Evolutionary conservation across 208 protist genomes (phyloP).

Genomic region (Endotrypanum monterogeii): DNA sequence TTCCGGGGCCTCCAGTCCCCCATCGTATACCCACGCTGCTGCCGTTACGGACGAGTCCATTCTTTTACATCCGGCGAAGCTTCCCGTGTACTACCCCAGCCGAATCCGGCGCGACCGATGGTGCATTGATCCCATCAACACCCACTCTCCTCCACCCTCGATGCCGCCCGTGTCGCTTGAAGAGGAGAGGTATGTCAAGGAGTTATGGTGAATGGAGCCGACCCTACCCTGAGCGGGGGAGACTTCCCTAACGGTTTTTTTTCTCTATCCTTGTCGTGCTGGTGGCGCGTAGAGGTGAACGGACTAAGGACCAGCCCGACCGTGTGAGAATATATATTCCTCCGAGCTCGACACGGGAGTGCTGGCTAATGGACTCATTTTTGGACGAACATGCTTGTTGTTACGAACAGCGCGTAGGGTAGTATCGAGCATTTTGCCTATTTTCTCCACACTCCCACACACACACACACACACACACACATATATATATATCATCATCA

Average conservation of each 20-base stretch:
- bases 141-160: background rate
- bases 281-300: background rate
- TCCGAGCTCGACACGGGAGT: background rate
- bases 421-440: background rate
- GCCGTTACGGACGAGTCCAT: background rate
- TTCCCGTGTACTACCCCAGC: conserved; percentile 10
- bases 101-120: conserved; percentile 9
- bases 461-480: too few species aligned
- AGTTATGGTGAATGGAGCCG: conserved; percentile 16
- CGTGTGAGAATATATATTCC: background rate
- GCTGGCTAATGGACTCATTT: background rate
- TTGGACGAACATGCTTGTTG: too few species aligned
- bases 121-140: background rate
- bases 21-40: conserved; percentile 1
- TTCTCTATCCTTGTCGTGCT: too few species aligned
- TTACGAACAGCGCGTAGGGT: background rate
- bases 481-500: too few species aligned
- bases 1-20: background rate
- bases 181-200: conserved; percentile 26
- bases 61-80: background rate
- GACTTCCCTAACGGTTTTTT: too few species aligned
- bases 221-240: background rate
- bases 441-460: too few species aligned
- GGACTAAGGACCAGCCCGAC: background rate
- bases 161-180: conserved; percentile 15